phyloP scores from a whole-genome alignment of 306 rosid genomes.

The Adenanthera pavonina region DNA sequence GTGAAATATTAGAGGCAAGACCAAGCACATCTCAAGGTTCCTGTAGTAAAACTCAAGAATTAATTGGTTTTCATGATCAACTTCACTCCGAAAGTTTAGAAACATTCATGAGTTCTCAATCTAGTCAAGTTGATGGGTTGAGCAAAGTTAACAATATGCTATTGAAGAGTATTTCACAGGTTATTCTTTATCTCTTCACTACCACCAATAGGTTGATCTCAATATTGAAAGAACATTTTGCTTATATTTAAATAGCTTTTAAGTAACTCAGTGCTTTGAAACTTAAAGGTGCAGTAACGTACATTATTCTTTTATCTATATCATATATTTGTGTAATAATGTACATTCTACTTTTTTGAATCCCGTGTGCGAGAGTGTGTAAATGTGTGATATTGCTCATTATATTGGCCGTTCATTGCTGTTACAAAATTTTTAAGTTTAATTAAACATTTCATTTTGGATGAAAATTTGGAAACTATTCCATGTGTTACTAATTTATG shows the following conservation, averaged over 20 bases:
- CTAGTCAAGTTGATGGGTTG: background rate
- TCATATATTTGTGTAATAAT: background rate
- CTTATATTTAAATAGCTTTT: background rate
- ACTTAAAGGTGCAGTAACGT: background rate
- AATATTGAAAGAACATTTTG: background rate
- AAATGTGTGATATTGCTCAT: no score
- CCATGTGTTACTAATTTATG: no score
- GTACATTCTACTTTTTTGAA: background rate
- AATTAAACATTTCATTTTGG: no score
- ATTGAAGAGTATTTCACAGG: background rate
- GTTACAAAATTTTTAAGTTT: no score
- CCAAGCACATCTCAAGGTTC: background rate
- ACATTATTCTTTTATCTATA: background rate
- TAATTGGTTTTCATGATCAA: background rate
- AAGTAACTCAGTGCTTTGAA: background rate
- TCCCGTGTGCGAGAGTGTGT: no score
- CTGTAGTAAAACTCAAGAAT: background rate
- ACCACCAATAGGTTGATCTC: background rate
- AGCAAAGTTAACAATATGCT: background rate
- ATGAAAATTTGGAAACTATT: no score
- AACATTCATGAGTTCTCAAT: background rate
- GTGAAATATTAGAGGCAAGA: background rate
- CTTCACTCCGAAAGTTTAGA: background rate
- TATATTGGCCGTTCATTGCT: no score
- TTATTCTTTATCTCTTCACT: background rate